Conservation (phyloP, 208 protist species). For the Trichomonas tenax region DNA sequence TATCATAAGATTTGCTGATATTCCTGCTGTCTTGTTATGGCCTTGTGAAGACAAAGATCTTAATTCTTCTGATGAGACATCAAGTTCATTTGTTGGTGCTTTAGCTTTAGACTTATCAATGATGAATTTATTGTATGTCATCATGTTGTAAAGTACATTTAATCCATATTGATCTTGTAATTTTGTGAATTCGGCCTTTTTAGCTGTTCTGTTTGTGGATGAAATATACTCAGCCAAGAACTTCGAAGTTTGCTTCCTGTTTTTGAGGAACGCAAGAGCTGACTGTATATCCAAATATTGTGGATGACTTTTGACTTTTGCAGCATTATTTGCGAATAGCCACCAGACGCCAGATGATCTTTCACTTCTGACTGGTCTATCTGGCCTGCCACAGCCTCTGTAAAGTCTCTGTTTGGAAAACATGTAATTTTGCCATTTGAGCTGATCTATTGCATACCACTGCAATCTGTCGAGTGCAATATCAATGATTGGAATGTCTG, state of each 20-base stretch:
- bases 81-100: background rate
- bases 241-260: background rate
- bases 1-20: background rate
- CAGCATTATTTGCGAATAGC: background rate
- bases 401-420: background rate
- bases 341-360: background rate
- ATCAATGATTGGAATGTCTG: background rate
- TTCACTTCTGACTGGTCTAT: background rate
- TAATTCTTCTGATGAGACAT: background rate
- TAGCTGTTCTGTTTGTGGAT: background rate
- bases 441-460: background rate
- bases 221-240: background rate
- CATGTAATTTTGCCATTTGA: background rate
- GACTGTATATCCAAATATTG: background rate
- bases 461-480: background rate
- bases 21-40: background rate
- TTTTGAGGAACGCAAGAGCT: background rate
- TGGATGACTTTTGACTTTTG: background rate
- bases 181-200: background rate
- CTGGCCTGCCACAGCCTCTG: background rate
- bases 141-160: background rate
- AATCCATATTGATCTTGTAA: background rate
- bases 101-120: background rate
- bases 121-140: background rate
- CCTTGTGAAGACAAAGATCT: background rate